Conservation (phyloP, 257 asterid species). For the Solanum rostratum region DNA sequence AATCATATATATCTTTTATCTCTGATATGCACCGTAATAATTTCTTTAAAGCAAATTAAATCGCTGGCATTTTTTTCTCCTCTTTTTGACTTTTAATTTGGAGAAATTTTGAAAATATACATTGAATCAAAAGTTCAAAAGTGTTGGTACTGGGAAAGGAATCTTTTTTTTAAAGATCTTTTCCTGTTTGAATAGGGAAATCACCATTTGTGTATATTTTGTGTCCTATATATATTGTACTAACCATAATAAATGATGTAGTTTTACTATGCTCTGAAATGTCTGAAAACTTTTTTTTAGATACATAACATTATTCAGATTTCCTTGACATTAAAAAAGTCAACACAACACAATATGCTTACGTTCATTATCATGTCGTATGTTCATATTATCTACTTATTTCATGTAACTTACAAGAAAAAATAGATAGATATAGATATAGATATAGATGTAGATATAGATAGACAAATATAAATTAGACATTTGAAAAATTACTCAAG, state of each 20-base stretch:
- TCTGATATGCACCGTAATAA: constrained; percentile 62
- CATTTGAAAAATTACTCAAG: too few species aligned
- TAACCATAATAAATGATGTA: not conserved
- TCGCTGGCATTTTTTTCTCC: constrained; percentile 51
- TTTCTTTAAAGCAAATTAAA: constrained; percentile 60
- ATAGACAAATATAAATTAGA: too few species aligned
- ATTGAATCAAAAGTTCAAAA: not conserved
- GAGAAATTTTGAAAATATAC: not conserved
- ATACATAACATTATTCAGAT: not conserved
- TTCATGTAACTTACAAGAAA: too few species aligned
- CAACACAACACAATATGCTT: not conserved
- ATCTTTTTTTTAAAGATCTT: constrained; percentile 7
- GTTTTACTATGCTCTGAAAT: not conserved
- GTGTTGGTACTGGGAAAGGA: not conserved
- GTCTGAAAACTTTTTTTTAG: not conserved
- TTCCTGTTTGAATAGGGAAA: constrained; percentile 13
- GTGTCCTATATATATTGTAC: constrained; percentile 14
- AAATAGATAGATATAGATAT: too few species aligned
- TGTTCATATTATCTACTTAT: too few species aligned
- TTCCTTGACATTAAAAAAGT: not conserved
- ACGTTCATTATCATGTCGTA: not conserved
- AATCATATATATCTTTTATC: constrained; percentile 41
- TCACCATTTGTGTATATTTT: not conserved
- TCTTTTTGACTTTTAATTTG: not conserved
- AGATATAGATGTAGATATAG: too few species aligned